Conservation (phyloP, 805 yeast genomes). For the Barnettozyma wickerhamii region DNA sequence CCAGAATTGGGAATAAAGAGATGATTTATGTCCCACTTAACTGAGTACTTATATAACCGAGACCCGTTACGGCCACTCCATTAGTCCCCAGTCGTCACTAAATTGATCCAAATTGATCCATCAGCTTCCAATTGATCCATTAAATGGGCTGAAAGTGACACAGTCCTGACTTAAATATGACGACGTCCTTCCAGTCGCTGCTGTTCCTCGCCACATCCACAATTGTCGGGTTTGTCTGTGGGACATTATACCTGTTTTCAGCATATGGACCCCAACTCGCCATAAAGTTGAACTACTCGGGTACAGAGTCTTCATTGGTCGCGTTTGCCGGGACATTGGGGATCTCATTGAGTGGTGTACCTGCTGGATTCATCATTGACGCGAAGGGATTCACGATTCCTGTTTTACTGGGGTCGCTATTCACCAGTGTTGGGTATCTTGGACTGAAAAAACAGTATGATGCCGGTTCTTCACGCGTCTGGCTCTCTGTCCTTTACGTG, state of each 20-base stretch:
- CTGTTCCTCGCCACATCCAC: constrained; percentile 18
- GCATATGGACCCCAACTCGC: constrained; percentile 80
- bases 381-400: constrained; percentile 52
- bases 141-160: background rate
- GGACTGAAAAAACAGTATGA: constrained; percentile 50
- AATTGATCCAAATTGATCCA: too few species aligned
- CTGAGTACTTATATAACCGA: too few species aligned
- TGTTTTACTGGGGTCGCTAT: constrained; percentile 44
- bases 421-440: constrained; percentile 50
- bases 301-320: constrained; percentile 57
- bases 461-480: constrained; percentile 30
- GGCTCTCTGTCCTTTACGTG: constrained; percentile 41
- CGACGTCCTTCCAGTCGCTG: constrained; percentile 1
- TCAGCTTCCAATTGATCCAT: background rate
- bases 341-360: constrained; percentile 57
- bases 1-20: too few species aligned
- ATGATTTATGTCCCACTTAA: too few species aligned
- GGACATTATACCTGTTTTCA: constrained; percentile 71
- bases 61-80: too few species aligned
- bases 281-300: constrained; percentile 47
- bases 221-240: constrained; percentile 52
- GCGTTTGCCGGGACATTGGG: constrained; percentile 71
- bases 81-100: too few species aligned
- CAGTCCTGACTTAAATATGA: background rate
- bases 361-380: constrained; percentile 65